These are phyloP conservation scores for Inga oerstediana DNA, from an alignment of 306 rosid species.

Conservation along the genomic window DNA sequence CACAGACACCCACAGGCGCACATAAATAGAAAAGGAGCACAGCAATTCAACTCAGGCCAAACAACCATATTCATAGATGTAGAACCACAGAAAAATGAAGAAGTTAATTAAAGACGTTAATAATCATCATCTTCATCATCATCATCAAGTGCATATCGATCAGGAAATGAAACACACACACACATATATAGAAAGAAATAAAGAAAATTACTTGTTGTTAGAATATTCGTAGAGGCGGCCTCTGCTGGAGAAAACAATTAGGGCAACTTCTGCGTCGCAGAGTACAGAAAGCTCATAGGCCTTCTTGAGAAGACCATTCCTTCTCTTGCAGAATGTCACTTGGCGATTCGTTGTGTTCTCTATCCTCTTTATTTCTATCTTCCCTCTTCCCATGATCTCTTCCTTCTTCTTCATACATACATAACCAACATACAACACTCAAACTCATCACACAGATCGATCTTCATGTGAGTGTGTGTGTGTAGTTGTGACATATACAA, in stretches of 20 bases:
- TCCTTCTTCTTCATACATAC: not conserved
- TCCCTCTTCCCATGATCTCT: constrained; percentile 9
- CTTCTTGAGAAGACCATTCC: constrained; percentile 15
- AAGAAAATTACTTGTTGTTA: not conserved
- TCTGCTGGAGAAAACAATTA: constrained; percentile 10
- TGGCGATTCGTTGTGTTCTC: constrained; percentile 17
- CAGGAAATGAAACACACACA: not conserved
- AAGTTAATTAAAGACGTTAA: not conserved
- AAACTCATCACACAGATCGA: not conserved
- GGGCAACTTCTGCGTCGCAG: constrained; percentile 11
- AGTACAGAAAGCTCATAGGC: constrained; percentile 15
- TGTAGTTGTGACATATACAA: not conserved
- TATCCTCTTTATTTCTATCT: constrained; percentile 13
- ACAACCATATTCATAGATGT: not conserved
- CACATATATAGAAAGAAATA: not conserved
- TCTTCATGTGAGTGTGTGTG: not conserved
- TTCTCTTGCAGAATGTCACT: constrained; percentile 12
- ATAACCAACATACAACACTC: not conserved
- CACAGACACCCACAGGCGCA: not conserved
- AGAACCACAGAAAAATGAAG: not conserved
- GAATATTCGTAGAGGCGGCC: constrained; percentile 18
- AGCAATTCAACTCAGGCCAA: not conserved
- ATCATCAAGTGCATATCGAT: no score
- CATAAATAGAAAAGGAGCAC: not conserved
- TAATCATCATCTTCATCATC: no score